Percentiles rank a stretch among this genome's conserved stretches.
These are phyloP conservation scores for Acacia crassicarpa DNA, from an alignment of 306 rosid genomes.

Conservation along the genomic window DNA sequence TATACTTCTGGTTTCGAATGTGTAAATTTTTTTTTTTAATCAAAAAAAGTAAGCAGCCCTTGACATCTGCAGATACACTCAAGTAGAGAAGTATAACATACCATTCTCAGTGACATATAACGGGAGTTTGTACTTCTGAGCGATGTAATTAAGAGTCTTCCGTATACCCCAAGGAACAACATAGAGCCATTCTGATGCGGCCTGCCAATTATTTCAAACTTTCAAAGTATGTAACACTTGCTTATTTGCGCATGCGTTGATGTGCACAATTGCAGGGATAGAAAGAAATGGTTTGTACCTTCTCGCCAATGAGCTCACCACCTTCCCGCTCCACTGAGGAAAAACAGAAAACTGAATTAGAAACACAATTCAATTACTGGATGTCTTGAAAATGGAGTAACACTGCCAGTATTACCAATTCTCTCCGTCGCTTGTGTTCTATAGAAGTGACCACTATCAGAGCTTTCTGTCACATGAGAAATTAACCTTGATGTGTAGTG, in stretches of 20 bases:
- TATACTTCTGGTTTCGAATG: no score
- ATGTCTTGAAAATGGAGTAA: not conserved
- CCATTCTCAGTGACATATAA: slow-evolving; percentile 86
- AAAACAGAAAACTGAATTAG: slow-evolving; percentile 30
- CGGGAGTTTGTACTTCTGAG: slow-evolving; percentile 63
- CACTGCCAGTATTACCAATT: slow-evolving; percentile 48
- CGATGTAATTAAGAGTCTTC: slow-evolving; percentile 67
- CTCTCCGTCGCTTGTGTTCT: slow-evolving; percentile 58
- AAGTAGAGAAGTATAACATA: slow-evolving; percentile 37
- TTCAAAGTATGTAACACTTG: slow-evolving; percentile 1
- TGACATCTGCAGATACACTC: not conserved
- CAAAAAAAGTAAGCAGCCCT: not conserved
- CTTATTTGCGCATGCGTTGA: not conserved
- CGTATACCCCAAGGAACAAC: slow-evolving; percentile 94
- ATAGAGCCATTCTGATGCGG: slow-evolving; percentile 97
- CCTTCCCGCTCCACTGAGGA: slow-evolving; percentile 80
- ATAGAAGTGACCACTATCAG: slow-evolving; percentile 47
- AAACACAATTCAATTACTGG: slow-evolving; percentile 17
- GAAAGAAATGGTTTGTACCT: slow-evolving; percentile 48
- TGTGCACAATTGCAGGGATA: slow-evolving; percentile 9
- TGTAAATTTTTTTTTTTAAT: no score
- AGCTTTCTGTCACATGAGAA: slow-evolving; percentile 50
- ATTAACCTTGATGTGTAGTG: slow-evolving; percentile 90
- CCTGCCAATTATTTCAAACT: slow-evolving; percentile 52
- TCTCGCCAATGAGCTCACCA: slow-evolving; percentile 82